A percentile compares a stretch with the other conserved stretches of the same genome.
Evolutionary conservation across 768 basidiomycete species (phyloP).

Genomic region (Hygrocybe punicea): DNA sequence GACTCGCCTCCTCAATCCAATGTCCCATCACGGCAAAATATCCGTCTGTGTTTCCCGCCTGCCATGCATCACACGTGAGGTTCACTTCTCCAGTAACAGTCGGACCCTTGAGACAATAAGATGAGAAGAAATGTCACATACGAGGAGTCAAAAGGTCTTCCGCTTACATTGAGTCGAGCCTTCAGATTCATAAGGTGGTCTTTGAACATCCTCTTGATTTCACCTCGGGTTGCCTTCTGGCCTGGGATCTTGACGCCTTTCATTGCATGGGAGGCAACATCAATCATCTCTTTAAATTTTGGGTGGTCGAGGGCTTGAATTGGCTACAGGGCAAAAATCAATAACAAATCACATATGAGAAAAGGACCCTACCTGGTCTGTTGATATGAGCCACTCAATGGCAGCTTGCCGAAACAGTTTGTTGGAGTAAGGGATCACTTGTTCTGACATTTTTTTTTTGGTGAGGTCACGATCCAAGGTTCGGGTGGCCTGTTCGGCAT

Average conservation of each 20-base stretch:
- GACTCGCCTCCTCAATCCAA: constrained; percentile 35
- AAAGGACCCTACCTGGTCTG: constrained; percentile 32
- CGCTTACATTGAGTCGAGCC: background rate
- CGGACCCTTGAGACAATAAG: background rate
- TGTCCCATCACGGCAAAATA: constrained; percentile 41
- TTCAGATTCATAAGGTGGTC: background rate
- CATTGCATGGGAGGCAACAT: no score
- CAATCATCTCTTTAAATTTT: no score
- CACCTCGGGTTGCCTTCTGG: constrained; percentile 20
- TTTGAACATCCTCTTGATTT: constrained; percentile 31
- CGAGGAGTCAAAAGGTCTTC: no score
- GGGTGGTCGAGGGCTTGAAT: no score
- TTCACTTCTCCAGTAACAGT: constrained; percentile 16
- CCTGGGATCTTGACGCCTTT: no score
- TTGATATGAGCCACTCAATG: constrained; percentile 36
- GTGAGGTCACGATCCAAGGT: constrained; percentile 27
- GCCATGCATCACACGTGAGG: constrained; percentile 42
- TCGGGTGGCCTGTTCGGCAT: background rate
- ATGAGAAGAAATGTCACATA: background rate
- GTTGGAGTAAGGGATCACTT: constrained; percentile 28
- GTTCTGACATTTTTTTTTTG: constrained; percentile 12
- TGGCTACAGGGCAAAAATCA: no score
- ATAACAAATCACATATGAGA: no score
- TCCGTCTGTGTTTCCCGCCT: constrained; percentile 35
- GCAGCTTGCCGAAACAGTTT: constrained; percentile 26